Evolutionary conservation across 306 rosid genomes (phyloP).

Genomic region (Spatholobus suberectus): DNA sequence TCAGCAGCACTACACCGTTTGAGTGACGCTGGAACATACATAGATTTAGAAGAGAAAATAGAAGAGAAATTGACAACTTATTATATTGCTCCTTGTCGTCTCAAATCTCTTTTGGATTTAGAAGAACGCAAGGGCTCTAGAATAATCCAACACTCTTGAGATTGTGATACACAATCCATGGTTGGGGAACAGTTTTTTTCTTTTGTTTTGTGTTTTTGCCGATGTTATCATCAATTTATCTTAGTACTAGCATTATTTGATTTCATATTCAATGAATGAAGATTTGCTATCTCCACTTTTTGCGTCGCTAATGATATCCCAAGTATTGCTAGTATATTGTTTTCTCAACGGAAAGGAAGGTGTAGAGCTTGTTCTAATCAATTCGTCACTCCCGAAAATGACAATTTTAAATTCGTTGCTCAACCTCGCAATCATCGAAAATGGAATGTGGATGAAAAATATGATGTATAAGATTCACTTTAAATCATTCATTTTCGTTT

Average conservation of each 20-base stretch:
- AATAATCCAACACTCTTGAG: conserved; percentile 63
- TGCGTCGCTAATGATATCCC: neutral
- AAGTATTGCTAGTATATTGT: neutral
- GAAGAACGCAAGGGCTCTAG: conserved; percentile 40
- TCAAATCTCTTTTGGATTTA: conserved; percentile 33
- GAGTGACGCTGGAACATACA: conserved; percentile 23
- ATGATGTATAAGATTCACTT: too few relatives aligned
- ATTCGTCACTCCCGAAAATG: too few relatives aligned
- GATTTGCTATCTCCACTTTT: conserved; percentile 24
- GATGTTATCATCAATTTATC: conserved; percentile 9
- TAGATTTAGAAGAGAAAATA: conserved; percentile 33
- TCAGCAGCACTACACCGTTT: conserved; percentile 90
- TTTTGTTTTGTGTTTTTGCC: conserved; percentile 2
- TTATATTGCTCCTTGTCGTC: conserved; percentile 17
- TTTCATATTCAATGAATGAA: conserved; percentile 36
- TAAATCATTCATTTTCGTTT: too few relatives aligned
- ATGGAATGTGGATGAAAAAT: too few relatives aligned
- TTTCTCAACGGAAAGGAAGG: too few relatives aligned
- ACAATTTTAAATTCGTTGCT: too few relatives aligned
- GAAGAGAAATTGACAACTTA: conserved; percentile 21
- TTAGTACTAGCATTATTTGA: conserved; percentile 20
- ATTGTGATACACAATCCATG: conserved; percentile 43
- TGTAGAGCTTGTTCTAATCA: too few relatives aligned
- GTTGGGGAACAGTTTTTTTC: conserved; percentile 32
- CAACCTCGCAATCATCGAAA: too few relatives aligned